Conservation (phyloP, 805 yeast genomes). For the Yamadazyma philogaea region DNA sequence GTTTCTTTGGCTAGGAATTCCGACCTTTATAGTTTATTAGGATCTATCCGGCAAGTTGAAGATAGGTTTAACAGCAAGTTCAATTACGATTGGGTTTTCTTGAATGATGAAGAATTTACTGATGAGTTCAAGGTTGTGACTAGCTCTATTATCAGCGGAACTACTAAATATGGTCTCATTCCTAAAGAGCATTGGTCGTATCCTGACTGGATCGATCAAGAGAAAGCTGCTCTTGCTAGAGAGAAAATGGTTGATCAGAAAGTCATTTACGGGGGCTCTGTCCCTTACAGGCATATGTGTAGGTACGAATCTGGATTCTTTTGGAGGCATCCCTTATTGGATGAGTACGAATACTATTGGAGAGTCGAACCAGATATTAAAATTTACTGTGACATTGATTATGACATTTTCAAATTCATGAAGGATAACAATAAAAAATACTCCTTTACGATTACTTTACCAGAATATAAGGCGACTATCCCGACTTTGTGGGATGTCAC, state of each 20-base stretch:
- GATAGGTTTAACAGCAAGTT: slow-evolving; percentile 84
- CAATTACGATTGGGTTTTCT: slow-evolving; percentile 92
- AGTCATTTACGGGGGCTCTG: slow-evolving; percentile 72
- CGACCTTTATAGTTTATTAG: slow-evolving; percentile 61
- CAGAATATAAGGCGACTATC: slow-evolving; percentile 82
- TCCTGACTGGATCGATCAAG: slow-evolving; percentile 78
- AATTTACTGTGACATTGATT: slow-evolving; percentile 78
- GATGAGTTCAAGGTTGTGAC: slow-evolving; percentile 77
- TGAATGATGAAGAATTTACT: slow-evolving; percentile 81
- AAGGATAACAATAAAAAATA: slow-evolving; percentile 73
- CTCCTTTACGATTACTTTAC: slow-evolving; percentile 80
- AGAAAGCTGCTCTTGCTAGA: slow-evolving; percentile 64
- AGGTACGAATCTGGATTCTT: slow-evolving; percentile 89
- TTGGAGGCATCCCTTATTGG: slow-evolving; percentile 70
- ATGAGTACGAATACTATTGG: slow-evolving; percentile 89
- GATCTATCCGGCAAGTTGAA: slow-evolving; percentile 74
- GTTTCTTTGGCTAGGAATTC: slow-evolving; percentile 74
- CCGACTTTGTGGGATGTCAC: slow-evolving; percentile 80
- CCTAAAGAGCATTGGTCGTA: slow-evolving; percentile 84
- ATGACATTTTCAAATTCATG: slow-evolving; percentile 84
- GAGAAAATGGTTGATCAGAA: slow-evolving; percentile 51
- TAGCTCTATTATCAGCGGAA: slow-evolving; percentile 68
- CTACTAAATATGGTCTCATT: slow-evolving; percentile 71
- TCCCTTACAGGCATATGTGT: slow-evolving; percentile 89
- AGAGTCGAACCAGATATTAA: slow-evolving; percentile 86